Evolutionary conservation across 257 asterid species (phyloP), one percentile per base, ranked within the genome.

Genomic region (Nicotiana obtusifolia): DNA sequence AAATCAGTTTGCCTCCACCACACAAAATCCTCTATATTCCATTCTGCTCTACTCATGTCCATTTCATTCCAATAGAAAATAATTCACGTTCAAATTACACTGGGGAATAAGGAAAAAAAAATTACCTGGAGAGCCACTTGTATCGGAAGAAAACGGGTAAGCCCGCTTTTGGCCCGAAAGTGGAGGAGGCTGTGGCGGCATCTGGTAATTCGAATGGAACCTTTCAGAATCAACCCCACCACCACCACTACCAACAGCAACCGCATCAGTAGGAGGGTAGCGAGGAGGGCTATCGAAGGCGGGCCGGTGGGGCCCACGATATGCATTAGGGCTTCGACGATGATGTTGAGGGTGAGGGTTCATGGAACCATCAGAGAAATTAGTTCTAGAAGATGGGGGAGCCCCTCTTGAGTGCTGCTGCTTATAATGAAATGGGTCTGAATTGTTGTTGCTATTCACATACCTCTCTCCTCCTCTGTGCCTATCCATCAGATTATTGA

Each of bases 121-220:
- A 77, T 3, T 88, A 91, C 95, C 97, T 88, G 95, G 91, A 73
- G 97, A 90, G 78, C 89, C 88, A 64, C 90, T 91, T 82, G 84
- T 82, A 52, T 86, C 91, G 54, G 91, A 44, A 65, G 87, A 89
- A 30, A 41, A 41, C 6, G 95, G 86, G 81, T 88, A 86, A 53
- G 91, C 95, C 41, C 99, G 92, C 82, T 93, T 95, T 83, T 95
- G 97, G 75, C 98, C 98, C 5, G 93, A 41, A 35, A 92, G 86
- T 10, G 89, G 78, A 73, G 2, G 22, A 22, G 60, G 41, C 5
- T 15, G 78, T 14, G 78, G 91, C 33, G 87, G 88, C 89, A 84
- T 78, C 35, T 84, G 85, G 61, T 87, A 87, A 84, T 66, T 86
- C 59, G 85, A 73, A 62, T 86, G 86, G 84, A 88, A 87, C 80